Evolutionary conservation across 2,329 filamentous ascomycete genomes (phyloP).

Genomic region (Verticillium isaacii): DNA sequence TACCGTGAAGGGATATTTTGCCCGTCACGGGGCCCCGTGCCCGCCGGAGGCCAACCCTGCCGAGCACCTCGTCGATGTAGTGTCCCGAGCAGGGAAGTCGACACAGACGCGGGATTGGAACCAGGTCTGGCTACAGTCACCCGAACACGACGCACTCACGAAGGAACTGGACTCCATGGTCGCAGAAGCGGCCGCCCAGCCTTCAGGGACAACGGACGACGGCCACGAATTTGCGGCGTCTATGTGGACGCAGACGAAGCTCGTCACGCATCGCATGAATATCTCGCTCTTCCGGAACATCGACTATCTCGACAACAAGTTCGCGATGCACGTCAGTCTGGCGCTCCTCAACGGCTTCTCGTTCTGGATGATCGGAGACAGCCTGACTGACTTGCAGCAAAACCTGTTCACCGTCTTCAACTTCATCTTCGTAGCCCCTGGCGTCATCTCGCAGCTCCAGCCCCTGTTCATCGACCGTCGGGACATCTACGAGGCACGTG

Average conservation of each 20-base stretch:
- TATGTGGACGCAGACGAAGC: slow-evolving; percentile 30
- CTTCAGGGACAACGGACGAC: neutral
- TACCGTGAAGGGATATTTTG: slow-evolving; percentile 61
- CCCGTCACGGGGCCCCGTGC: slow-evolving; percentile 55
- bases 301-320: slow-evolving; percentile 23
- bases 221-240: slow-evolving; percentile 27
- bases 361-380: slow-evolving; percentile 41
- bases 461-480: slow-evolving; percentile 42
- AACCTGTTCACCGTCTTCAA: slow-evolving; percentile 41
- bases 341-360: slow-evolving; percentile 44
- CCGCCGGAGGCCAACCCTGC: slow-evolving; percentile 53
- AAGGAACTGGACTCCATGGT: slow-evolving; percentile 56
- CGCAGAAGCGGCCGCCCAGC: slow-evolving; percentile 30
- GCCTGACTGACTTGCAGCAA: slow-evolving; percentile 30
- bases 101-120: slow-evolving; percentile 25
- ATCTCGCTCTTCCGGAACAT: slow-evolving; percentile 26
- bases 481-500: slow-evolving; percentile 43
- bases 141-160: slow-evolving; percentile 47
- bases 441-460: slow-evolving; percentile 42
- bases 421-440: slow-evolving; percentile 47
- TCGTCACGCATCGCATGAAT: slow-evolving; percentile 26
- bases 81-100: slow-evolving; percentile 10
- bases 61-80: slow-evolving; percentile 63
- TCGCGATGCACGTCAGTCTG: slow-evolving; percentile 34
- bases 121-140: slow-evolving; percentile 59